phyloP scores from a whole-genome alignment of 1,284 basidiomycete genomes.

The Lentinula novae-zelandiae region DNA sequence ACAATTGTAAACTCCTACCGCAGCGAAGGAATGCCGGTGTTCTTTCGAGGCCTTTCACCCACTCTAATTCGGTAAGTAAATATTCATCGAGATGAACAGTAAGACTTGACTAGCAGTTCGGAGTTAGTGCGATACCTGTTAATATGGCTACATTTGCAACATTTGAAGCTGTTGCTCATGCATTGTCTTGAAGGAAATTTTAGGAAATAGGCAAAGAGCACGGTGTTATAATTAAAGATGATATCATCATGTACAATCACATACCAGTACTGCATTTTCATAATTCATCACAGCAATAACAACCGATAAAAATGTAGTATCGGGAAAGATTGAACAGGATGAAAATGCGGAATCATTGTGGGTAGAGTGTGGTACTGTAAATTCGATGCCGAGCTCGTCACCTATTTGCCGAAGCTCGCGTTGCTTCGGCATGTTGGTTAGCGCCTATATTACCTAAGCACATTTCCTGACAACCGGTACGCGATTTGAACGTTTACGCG shows the following conservation, averaged over 20 bases:
- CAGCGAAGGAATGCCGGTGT: constrained; percentile 62
- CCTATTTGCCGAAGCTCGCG: no score
- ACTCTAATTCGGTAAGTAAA: constrained; percentile 70
- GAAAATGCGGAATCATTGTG: no score
- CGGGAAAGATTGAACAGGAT: no score
- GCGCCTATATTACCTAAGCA: no score
- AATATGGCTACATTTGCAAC: constrained; percentile 56
- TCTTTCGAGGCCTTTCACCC: constrained; percentile 73
- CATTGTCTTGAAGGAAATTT: background rate
- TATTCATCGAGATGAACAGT: background rate
- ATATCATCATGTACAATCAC: no score
- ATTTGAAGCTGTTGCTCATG: constrained; percentile 42
- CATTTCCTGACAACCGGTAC: background rate
- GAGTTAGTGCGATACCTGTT: constrained; percentile 44
- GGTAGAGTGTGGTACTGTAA: no score
- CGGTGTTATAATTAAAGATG: background rate
- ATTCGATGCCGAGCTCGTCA: no score
- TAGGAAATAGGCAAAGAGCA: background rate
- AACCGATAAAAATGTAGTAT: no score
- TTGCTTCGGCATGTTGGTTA: no score
- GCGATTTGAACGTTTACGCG: background rate
- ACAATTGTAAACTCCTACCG: constrained; percentile 62
- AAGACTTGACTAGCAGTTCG: background rate
- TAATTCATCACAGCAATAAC: no score
- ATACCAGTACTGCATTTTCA: no score